These are phyloP conservation scores for Fusarium clavum DNA, from an alignment of 2,329 filamentous ascomycete species.

Conservation along the genomic window DNA sequence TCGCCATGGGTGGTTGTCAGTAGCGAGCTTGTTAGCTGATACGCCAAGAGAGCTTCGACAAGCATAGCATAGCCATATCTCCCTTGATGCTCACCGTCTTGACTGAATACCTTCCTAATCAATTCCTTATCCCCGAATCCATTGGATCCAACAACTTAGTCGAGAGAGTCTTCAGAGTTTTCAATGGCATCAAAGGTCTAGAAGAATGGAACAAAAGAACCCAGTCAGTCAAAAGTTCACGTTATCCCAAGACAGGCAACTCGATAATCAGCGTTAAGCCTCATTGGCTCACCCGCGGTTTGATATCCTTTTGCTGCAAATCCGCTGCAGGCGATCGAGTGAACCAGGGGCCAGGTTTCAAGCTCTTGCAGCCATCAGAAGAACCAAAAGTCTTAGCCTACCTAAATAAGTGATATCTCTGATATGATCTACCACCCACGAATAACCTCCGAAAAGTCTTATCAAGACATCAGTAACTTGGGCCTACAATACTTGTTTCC, in stretches of 20 bases:
- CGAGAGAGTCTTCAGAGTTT: slow-evolving; percentile 16
- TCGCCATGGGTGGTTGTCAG: not conserved
- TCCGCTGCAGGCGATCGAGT: slow-evolving; percentile 37
- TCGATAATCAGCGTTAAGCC: slow-evolving; percentile 26
- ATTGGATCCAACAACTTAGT: not conserved
- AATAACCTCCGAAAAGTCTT: not conserved
- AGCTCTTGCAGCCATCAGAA: slow-evolving; percentile 20
- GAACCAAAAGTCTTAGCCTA: not conserved
- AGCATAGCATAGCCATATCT: not conserved
- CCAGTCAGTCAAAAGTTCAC: slow-evolving; percentile 6
- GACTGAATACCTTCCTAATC: slow-evolving; percentile 8
- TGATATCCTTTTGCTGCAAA: slow-evolving; percentile 33
- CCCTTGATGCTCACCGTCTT: not conserved
- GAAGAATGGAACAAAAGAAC: slow-evolving; percentile 33
- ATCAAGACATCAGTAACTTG: not conserved
- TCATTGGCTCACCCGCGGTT: slow-evolving; percentile 21
- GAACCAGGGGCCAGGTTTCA: slow-evolving; percentile 27
- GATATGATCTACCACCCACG: not conserved
- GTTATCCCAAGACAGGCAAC: slow-evolving; percentile 40
- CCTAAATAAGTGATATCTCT: not conserved
- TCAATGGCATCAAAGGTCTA: slow-evolving; percentile 21
- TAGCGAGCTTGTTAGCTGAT: slow-evolving; percentile 4
- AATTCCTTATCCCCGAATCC: not conserved
- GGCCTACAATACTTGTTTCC: too few relatives aligned
- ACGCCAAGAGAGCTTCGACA: not conserved